Conservation (phyloP, 768 basidiomycete genomes). For the Psilocybe azurescens region DNA sequence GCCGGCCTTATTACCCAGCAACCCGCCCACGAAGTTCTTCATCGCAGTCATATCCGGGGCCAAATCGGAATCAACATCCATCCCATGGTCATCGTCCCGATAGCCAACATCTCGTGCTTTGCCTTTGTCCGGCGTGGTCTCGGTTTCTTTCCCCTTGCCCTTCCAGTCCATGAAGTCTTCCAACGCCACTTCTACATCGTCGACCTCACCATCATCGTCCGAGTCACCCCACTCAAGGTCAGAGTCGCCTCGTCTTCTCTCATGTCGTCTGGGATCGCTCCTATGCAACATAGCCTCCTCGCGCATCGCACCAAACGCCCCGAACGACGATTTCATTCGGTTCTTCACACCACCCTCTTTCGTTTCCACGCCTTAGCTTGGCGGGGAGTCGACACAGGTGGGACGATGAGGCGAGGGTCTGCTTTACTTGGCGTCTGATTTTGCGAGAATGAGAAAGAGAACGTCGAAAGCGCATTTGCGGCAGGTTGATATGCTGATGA, state of each 20-base stretch:
- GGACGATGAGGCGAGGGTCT: conserved; percentile 20
- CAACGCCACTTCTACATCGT: conserved; percentile 32
- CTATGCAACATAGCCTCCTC: conserved; percentile 56
- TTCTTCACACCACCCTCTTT: conserved; percentile 26
- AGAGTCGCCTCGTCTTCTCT: conserved; percentile 64
- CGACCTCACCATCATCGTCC: conserved; percentile 36
- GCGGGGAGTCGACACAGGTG: conserved; percentile 31
- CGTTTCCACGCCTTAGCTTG: conserved; percentile 32
- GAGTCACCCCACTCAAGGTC: conserved; percentile 72
- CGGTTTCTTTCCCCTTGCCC: conserved; percentile 17
- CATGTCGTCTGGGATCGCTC: conserved; percentile 47
- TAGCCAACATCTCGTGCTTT: conserved; percentile 37
- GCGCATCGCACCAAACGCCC: conserved; percentile 57
- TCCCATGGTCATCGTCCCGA: conserved; percentile 50
- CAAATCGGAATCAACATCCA: conserved; percentile 70
- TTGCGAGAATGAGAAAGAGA: conserved; percentile 37
- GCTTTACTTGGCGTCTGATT: not conserved
- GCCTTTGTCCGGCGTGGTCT: conserved; percentile 1
- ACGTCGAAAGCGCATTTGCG: conserved; percentile 24
- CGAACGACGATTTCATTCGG: conserved; percentile 36
- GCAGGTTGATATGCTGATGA: not conserved
- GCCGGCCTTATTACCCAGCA: conserved; percentile 48
- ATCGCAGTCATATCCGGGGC: conserved; percentile 47
- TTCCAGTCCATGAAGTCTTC: conserved; percentile 34
- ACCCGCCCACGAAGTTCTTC: conserved; percentile 56